These are phyloP conservation scores for Crucihimalaya himalaica DNA, from an alignment of 345 rosid genomes.

Conservation along the genomic window DNA sequence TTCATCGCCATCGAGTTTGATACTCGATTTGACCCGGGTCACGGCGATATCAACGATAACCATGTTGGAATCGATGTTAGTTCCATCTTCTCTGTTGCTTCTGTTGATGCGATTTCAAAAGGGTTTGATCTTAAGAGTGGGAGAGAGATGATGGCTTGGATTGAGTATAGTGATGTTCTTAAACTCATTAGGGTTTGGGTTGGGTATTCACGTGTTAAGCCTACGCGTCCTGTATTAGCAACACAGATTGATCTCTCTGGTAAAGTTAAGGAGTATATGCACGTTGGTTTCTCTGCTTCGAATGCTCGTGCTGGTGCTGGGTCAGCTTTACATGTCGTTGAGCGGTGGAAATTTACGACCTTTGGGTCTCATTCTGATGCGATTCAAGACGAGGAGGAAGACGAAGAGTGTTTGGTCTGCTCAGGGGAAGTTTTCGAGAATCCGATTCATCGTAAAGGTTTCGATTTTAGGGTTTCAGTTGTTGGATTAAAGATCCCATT, in stretches of 20 bases:
- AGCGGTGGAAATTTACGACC: constrained; percentile 70
- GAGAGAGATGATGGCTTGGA: constrained; percentile 66
- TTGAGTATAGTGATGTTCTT: constrained; percentile 58
- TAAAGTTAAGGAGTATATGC: constrained; percentile 69
- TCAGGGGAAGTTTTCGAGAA: constrained; percentile 34
- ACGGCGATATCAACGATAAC: constrained; percentile 62
- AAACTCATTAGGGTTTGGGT: constrained; percentile 69
- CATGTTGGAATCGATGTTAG: constrained; percentile 69
- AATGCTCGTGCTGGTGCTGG: constrained; percentile 50
- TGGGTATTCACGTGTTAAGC: constrained; percentile 54
- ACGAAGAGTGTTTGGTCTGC: constrained; percentile 61
- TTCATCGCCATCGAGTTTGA: constrained; percentile 82
- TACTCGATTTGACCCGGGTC: constrained; percentile 54
- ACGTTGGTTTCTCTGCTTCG: constrained; percentile 82
- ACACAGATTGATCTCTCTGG: constrained; percentile 62
- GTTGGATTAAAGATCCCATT: constrained; percentile 53
- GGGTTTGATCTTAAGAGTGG: constrained; percentile 68
- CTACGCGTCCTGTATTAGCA: constrained; percentile 55
- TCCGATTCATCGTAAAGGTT: constrained; percentile 15
- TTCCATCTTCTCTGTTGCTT: constrained; percentile 54
- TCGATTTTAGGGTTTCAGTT: constrained; percentile 32
- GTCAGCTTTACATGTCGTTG: constrained; percentile 58
- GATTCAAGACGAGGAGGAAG: constrained; percentile 47
- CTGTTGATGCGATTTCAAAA: constrained; percentile 50
- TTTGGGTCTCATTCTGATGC: constrained; percentile 43